Base-by-base conservation (phyloP, 192 early-diverging fungal genomes). In the Chytriomyces sp. region DNA sequence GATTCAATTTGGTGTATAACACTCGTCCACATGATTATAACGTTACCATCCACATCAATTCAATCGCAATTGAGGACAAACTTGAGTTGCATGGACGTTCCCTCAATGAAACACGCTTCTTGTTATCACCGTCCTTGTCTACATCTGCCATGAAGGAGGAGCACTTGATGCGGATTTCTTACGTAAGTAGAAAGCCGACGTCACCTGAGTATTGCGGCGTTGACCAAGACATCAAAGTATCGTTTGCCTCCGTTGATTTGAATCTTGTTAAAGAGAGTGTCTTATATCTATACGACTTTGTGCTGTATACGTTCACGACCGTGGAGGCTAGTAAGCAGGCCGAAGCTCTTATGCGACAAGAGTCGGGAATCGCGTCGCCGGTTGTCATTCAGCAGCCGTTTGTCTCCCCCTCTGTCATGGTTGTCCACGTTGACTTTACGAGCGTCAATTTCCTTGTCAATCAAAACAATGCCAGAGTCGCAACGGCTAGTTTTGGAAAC, bases 211-310 rank as follows among this genome's bases (percentile, higher is more conserved):
- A 91, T 78, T 86, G 92, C 62, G 91, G 90, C 12, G 87, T 93
- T 59, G 90, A 92, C 54, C 93, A 94, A 62, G 89, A 86, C 0
- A 86, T 93, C 5, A 91, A 94, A 37, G 85, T 98, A 1, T 90
- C 84, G 88, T 63, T 95, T 87, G 39, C 92, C 81, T 37, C 77
- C 14, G 75, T 96, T 22, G 91, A 91, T 31, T 81, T 98, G 67
- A 90, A 95, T 59, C 82, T 98, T 2, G 91, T 93, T 8, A 89
- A 90, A 33, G 92, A 90, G 73, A 91, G 90, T 59, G 90, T 99
- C 12, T 77, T 96, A 70, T 89, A 85, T 6, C 78, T 94, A 8
- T 94, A 96, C 76, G 90, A 94, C 64, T 96, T 93, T 70, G 80
- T 96, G 4, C 49, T 77, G n/a, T 39, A 64, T 12, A 70, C 81